Percentiles rank a stretch among this genome's conserved stretches.
These are phyloP conservation scores for Suillus alpinus DNA, from an alignment of 768 basidiomycete species.

Conservation along the genomic window DNA sequence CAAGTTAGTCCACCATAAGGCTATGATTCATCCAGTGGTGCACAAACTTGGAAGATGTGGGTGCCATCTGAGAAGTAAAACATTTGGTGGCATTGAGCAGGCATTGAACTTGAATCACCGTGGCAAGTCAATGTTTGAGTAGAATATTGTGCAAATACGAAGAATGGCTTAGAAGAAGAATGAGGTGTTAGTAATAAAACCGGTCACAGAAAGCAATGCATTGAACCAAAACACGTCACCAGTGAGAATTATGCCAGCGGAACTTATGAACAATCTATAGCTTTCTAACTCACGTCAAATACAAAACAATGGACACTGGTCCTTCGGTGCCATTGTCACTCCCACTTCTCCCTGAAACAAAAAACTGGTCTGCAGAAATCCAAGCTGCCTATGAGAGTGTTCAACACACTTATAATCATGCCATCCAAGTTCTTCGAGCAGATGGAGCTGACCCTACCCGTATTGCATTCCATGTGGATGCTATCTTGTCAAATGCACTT, in stretches of 20 bases:
- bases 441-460: conserved; percentile 13
- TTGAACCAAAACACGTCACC: not conserved
- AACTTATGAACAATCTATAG: not conserved
- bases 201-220: not conserved
- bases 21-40: too few species aligned
- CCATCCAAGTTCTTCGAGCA: conserved; percentile 1
- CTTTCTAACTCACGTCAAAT: too few species aligned
- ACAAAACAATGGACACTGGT: not conserved
- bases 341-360: conserved; percentile 9
- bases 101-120: not conserved
- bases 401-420: conserved; percentile 7
- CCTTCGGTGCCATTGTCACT: conserved; percentile 4
- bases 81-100: not conserved
- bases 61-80: conserved; percentile 7
- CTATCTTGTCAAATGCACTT: conserved; percentile 7
- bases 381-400: conserved; percentile 11
- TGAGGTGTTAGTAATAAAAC: conserved; percentile 4
- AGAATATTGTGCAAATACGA: too few species aligned
- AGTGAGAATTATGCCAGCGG: not conserved
- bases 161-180: not conserved
- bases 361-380: conserved; percentile 11
- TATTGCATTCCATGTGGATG: conserved; percentile 16
- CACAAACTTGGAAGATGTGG: too few species aligned
- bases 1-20: too few species aligned
- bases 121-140: not conserved